Evolutionary conservation across 1,284 basidiomycete genomes (phyloP), one percentile per base, ranked within the genome.

Genomic region (Sanghuangporus weigelae): DNA sequence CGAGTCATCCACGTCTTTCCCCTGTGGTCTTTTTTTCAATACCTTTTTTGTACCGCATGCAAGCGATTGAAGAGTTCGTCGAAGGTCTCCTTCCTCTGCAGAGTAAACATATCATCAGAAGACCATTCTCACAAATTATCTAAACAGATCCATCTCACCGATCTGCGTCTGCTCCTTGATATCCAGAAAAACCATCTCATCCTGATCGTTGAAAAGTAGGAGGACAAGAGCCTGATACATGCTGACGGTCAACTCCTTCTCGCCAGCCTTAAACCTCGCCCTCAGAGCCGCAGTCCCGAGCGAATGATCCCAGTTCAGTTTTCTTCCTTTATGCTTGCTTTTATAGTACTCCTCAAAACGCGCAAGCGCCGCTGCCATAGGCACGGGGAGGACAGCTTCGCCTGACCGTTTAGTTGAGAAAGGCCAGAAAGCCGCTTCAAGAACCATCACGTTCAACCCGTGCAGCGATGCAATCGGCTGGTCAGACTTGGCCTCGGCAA

Each of bases 1-100:
- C 0, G 75, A 78, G 48, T 90, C 84, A 38, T 86, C 74, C 42
- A 99, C 89, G 21, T 97, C 95, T 69, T 84, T 87, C 3, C 93
- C 92, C 1, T 77, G 75, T 0, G 96, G 94, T 7, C 83, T 76
- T 75, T 98, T 98, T 72, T 82, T 83, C 67, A 99, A 76, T 1
- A 99, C 93, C 50, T 91, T 90, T 74, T 96, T 94, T 74, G 90
- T 92, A 14, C 92, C 96, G 68, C 92, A 91, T 0, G 96, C 92
- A 7, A 99, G 80, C 67, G 93, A 96, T 73, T 98, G 96, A 16
- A 99, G 78, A 0, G 92, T 96, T 38, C 93, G 80, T 36, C 86
- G 79, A 51, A 98, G 80, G 69, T 96, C 93, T 1, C 76, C 80
- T 26, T 85, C 83, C 67, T 92, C 93, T 94, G 70, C 42, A 61